Conservation (phyloP, 257 asterid species). For the Lantana camara region DNA sequence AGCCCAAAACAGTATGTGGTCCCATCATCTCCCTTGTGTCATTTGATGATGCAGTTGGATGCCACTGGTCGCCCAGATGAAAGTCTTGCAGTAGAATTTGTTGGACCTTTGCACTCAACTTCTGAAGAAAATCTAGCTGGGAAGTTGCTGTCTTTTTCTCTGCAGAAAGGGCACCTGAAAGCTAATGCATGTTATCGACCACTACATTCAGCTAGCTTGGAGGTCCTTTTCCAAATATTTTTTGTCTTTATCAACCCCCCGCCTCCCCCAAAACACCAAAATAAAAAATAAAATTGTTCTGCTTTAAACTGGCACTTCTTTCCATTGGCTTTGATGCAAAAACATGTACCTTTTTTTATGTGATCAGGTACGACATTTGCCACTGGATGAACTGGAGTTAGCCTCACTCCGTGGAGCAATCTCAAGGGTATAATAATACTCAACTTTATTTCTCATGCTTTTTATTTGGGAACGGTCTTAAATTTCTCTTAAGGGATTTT, state of each 20-base stretch:
- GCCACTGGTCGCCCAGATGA: constrained; percentile 98
- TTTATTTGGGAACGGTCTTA: constrained; percentile 12
- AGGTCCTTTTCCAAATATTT: constrained; percentile 52
- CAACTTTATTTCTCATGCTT: constrained; percentile 16
- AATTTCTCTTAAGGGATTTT: constrained; percentile 4
- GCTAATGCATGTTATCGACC: constrained; percentile 84
- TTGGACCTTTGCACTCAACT: constrained; percentile 83
- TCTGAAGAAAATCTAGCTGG: constrained; percentile 81
- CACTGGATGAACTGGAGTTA: constrained; percentile 96
- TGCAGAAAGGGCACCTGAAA: constrained; percentile 97
- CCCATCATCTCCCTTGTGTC: constrained; percentile 15
- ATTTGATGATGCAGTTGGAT: constrained; percentile 74
- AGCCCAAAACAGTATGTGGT: constrained; percentile 13
- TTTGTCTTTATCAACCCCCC: constrained; percentile 20
- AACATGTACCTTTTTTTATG: constrained; percentile 32
- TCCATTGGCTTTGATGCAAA: constrained; percentile 16
- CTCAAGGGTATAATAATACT: constrained; percentile 66
- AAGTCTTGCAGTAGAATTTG: constrained; percentile 83
- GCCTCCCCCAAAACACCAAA: no score
- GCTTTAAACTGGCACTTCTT: constrained; percentile 17
- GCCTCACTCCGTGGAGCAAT: constrained; percentile 97
- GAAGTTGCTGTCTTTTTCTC: constrained; percentile 79
- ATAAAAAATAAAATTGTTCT: no score
- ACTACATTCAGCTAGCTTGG: constrained; percentile 82
- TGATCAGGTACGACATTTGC: constrained; percentile 86